Conservation (phyloP, 305 asterid genomes). For the Fraxinus baroniana region DNA sequence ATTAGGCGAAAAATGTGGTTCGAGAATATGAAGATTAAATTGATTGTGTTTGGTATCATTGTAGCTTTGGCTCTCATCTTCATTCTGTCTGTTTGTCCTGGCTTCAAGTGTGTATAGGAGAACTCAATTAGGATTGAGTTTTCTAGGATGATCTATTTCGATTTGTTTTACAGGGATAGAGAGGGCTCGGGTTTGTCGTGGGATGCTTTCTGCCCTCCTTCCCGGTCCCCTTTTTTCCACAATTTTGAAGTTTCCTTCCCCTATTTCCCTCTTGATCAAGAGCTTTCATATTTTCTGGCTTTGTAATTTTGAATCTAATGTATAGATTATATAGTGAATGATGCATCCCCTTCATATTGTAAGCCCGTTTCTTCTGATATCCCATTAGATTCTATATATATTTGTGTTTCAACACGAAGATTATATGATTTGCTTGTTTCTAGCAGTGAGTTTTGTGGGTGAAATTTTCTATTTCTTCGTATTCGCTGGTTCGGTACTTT, state of each 20-base stretch:
- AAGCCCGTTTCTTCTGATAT: too few species aligned
- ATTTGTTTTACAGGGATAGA: not conserved
- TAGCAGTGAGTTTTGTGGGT: too few species aligned
- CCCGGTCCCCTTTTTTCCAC: too few species aligned
- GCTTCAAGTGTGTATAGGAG: not conserved
- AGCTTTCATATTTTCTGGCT: too few species aligned
- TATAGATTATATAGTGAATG: not conserved
- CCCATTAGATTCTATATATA: too few species aligned
- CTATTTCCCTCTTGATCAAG: too few species aligned
- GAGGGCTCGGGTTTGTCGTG: not conserved
- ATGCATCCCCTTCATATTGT: not conserved
- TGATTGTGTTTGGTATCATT: slow-evolving; percentile 3
- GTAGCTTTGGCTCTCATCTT: slow-evolving; percentile 2
- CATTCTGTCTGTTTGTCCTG: slow-evolving; percentile 1
- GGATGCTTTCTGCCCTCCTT: not conserved
- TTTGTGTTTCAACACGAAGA: not conserved
- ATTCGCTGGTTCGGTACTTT: not conserved
- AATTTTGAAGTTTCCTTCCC: too few species aligned
- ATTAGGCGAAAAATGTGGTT: slow-evolving; percentile 16
- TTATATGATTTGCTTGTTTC: too few species aligned
- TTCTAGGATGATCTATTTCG: not conserved
- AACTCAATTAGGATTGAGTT: not conserved
- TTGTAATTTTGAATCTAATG: too few species aligned
- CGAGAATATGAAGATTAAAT: slow-evolving; percentile 16
- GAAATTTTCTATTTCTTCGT: too few species aligned